A percentile compares a stretch with the other conserved stretches of the same genome.
Evolutionary conservation across 345 rosid species (phyloP).

Genomic region (Euphorbia lathyris): DNA sequence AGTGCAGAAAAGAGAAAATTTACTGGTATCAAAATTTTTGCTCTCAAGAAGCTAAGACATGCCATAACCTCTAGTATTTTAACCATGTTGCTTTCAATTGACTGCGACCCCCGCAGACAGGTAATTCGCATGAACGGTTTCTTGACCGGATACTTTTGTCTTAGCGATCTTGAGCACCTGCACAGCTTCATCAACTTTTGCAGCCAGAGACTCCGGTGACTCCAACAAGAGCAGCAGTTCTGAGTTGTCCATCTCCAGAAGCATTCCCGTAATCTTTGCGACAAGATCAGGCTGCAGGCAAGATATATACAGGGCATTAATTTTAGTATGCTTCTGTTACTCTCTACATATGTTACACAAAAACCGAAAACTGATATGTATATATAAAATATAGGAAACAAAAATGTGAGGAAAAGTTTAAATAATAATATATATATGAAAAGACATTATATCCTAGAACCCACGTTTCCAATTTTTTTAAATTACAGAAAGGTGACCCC

Average conservation of each 20-base stretch:
- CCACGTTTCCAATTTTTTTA: too few species aligned
- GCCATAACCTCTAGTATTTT: conserved; percentile 4
- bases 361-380: too few species aligned
- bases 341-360: too few species aligned
- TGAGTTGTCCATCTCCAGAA: conserved; percentile 69
- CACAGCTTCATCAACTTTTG: conserved; percentile 66
- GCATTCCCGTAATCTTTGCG: conserved; percentile 79
- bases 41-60: conserved; percentile 1
- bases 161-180: conserved; percentile 60
- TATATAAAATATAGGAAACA: too few species aligned
- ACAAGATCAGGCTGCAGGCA: conserved; percentile 64
- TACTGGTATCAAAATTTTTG: conserved; percentile 8
- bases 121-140: conserved; percentile 37
- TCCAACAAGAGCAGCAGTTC: conserved; percentile 58
- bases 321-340: background rate
- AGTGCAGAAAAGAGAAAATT: background rate
- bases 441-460: too few species aligned
- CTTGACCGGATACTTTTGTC: conserved; percentile 31
- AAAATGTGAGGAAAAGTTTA: too few species aligned
- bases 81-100: conserved; percentile 28
- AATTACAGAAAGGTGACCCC: too few species aligned
- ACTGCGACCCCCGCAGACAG: conserved; percentile 60
- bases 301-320: background rate
- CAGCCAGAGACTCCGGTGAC: conserved; percentile 54
- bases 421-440: too few species aligned